These are phyloP conservation scores for Dactylella cylindrospora DNA, from an alignment of 2,329 filamentous ascomycete species.

Conservation along the genomic window DNA sequence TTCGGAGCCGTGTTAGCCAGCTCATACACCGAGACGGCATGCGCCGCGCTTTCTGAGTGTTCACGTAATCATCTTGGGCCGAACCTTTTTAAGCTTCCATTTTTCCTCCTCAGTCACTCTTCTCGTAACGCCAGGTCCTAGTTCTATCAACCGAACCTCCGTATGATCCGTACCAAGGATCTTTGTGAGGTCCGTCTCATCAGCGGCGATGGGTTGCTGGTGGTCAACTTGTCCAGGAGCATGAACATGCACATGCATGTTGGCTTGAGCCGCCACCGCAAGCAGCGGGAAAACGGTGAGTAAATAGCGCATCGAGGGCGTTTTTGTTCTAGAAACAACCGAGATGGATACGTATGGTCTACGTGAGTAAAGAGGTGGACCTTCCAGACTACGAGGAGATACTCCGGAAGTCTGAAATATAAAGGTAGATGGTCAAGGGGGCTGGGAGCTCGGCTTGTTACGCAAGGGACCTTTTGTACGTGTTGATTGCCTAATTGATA, in stretches of 20 bases:
- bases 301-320: constrained; percentile 14
- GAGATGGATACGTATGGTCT: no score
- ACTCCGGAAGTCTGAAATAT: no score
- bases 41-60: no score
- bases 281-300: constrained; percentile 26
- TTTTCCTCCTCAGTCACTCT: constrained; percentile 96
- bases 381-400: no score
- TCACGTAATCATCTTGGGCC: no score
- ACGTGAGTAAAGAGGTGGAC: no score
- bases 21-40: no score
- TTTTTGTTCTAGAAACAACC: background rate
- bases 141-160: constrained; percentile 75
- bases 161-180: constrained; percentile 35
- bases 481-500: no score
- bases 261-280: constrained; percentile 13
- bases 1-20: background rate
- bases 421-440: no score
- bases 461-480: no score
- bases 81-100: constrained; percentile 81
- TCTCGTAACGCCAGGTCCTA: constrained; percentile 75
- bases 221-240: constrained; percentile 17
- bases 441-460: no score
- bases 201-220: constrained; percentile 32
- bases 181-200: constrained; percentile 20
- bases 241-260: constrained; percentile 22